A percentile compares a stretch with the other conserved stretches of the same genome.
Evolutionary conservation across 2,329 filamentous ascomycete species (phyloP).

Genomic region (Aspergillus sp.): DNA sequence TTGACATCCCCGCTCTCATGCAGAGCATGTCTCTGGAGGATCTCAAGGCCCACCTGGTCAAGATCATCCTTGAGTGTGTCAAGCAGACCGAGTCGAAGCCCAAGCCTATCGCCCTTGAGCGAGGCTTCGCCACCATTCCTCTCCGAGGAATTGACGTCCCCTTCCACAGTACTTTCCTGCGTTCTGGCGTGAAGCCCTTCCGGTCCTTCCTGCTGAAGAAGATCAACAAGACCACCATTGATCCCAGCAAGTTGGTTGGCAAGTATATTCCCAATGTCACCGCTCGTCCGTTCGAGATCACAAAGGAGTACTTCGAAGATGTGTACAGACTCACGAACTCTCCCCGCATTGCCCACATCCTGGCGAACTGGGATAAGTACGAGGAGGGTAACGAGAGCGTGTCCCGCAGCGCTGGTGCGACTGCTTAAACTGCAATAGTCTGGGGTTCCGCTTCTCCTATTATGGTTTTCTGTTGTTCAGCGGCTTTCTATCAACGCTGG

Average conservation of each 20-base stretch:
- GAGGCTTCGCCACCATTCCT: constrained; percentile 95
- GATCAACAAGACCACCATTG: constrained; percentile 98
- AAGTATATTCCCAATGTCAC: constrained; percentile 99
- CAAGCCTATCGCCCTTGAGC: constrained; percentile 81
- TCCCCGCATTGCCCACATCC: constrained; percentile 52
- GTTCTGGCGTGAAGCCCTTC: constrained; percentile 98
- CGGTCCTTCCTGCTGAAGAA: constrained; percentile 98
- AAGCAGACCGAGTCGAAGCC: constrained; percentile 88
- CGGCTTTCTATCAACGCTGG: background rate
- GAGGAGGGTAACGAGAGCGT: constrained; percentile 37
- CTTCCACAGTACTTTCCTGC: constrained; percentile 98
- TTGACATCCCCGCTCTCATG: constrained; percentile 93
- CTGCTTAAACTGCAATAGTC: background rate
- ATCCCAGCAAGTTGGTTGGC: constrained; percentile 91
- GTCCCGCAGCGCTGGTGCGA: constrained; percentile 19
- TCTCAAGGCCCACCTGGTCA: constrained; percentile 81
- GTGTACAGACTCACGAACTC: constrained; percentile 91
- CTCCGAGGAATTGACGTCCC: constrained; percentile 97
- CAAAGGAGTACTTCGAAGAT: constrained; percentile 99
- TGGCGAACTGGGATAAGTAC: constrained; percentile 85
- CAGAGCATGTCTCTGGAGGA: constrained; percentile 82
- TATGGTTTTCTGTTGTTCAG: background rate
- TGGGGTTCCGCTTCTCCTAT: background rate
- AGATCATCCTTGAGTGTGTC: constrained; percentile 87
- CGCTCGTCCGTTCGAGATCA: constrained; percentile 89